Evolutionary conservation across 1,284 basidiomycete genomes (phyloP).

Genomic region (Boletus smithii): DNA sequence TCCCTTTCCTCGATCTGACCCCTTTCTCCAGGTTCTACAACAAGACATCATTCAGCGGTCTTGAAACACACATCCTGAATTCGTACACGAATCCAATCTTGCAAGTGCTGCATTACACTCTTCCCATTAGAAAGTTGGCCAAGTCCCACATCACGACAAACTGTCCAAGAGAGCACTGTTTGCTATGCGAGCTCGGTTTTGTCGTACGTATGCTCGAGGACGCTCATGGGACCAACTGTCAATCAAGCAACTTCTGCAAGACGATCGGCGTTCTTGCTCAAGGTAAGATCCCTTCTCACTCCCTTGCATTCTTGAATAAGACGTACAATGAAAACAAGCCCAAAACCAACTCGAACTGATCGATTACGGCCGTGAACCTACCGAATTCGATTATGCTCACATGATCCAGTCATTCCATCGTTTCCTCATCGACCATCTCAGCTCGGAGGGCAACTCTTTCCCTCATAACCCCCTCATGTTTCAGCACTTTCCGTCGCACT

Average conservation of each 20-base stretch:
- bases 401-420: constrained; percentile 95
- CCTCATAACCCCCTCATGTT: constrained; percentile 60
- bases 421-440: constrained; percentile 83
- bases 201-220: constrained; percentile 95
- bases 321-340: constrained; percentile 37
- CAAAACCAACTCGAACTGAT: constrained; percentile 86
- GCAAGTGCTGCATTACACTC: constrained; percentile 85
- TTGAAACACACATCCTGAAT: constrained; percentile 96
- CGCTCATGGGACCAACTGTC: constrained; percentile 91
- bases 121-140: constrained; percentile 77
- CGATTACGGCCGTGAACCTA: constrained; percentile 78
- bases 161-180: constrained; percentile 86
- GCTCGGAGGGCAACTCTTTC: constrained; percentile 63
- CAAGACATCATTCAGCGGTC: constrained; percentile 83
- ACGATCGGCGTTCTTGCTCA: constrained; percentile 81
- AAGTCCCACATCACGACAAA: constrained; percentile 89
- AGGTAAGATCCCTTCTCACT: constrained; percentile 43
- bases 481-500: constrained; percentile 25
- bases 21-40: constrained; percentile 77
- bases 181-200: constrained; percentile 95
- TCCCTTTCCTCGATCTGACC: not conserved
- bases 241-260: constrained; percentile 95
- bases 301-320: not conserved
- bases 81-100: constrained; percentile 95
- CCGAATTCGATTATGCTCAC: constrained; percentile 74